Conservation (phyloP, 345 rosid genomes). For the Atalantia buxifolia region DNA sequence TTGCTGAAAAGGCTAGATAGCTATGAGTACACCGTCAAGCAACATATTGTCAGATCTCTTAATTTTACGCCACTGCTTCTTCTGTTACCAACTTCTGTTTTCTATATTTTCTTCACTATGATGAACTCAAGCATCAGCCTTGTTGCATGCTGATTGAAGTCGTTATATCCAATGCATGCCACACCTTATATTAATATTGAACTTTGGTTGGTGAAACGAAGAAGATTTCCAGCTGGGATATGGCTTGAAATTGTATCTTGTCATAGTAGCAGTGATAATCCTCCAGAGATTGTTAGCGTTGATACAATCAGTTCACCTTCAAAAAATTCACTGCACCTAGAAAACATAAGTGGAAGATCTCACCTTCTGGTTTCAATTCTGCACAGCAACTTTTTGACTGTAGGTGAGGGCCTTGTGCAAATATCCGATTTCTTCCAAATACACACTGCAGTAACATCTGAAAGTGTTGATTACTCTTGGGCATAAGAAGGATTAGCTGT, state of each 20-base stretch:
- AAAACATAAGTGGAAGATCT: constrained; percentile 22
- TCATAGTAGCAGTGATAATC: constrained; percentile 13
- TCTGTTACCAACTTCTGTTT: constrained; percentile 81
- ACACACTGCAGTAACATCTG: neutral
- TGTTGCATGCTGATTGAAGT: constrained; percentile 59
- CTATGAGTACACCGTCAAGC: constrained; percentile 84
- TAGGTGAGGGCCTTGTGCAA: constrained; percentile 46
- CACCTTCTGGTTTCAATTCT: constrained; percentile 53
- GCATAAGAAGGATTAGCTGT: neutral
- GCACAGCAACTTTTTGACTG: constrained; percentile 60
- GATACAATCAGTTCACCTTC: constrained; percentile 23
- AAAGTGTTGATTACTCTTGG: neutral
- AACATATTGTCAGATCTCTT: constrained; percentile 84
- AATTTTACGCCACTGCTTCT: constrained; percentile 70
- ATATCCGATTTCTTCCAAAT: neutral
- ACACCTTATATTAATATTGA: constrained; percentile 70
- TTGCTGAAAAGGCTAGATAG: constrained; percentile 63
- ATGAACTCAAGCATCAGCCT: constrained; percentile 54
- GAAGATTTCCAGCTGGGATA: constrained; percentile 82
- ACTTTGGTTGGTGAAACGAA: constrained; percentile 61
- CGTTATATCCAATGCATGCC: constrained; percentile 66
- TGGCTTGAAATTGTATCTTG: constrained; percentile 62
- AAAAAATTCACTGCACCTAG: constrained; percentile 17
- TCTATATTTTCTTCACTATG: constrained; percentile 88
- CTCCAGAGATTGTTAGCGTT: constrained; percentile 18